Base-by-base conservation (phyloP, 768 basidiomycete species). In the Rhodotorula diobovata region DNA sequence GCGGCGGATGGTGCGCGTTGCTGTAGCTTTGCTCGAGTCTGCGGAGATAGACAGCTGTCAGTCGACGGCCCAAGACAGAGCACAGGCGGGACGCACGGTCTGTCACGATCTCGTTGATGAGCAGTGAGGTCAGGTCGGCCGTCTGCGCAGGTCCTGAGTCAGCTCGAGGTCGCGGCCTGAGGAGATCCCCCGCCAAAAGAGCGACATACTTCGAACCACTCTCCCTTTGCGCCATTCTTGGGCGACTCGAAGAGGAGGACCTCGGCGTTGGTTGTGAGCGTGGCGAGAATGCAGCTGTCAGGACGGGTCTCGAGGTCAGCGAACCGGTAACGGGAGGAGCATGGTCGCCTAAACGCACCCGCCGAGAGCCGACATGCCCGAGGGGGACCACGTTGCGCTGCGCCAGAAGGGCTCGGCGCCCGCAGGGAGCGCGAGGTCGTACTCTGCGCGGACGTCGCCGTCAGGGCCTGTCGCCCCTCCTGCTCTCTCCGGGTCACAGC, bases 271-370 rank as follows among this genome's bases (percentile, higher is more conserved):
- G 59, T 66, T 21, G 57, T 74, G 25, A 71, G 16, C 0, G 66
- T 59, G 14, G 69, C 73, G n/a, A 74, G 63, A 14, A 66, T 43
- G 55, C 73, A 74, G 15, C 72, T 70, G 56, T 4, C 2, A 8
- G 45, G 11, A n/a, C 28, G 14, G 28, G 14, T 3, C 21, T 5
- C 41, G 41, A 5, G 25, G 51, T n/a, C 12, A 32, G 34, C 30
- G 18, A 8, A 18, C 7, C 23, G 16, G 6, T 23, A 4, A 9
- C 2, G 53, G 9, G 2, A 8, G 21, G 32, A 23, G n/a, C 0
- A 14, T 20, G 28, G 32, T 16, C 28, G 0, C 20, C 1, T 25
- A 12, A 18, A 23, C 63, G 25, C 21, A 69, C 72, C 65, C 63
- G n/a, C 72, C 72, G 7, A 73, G 65, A 1, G 9, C 12, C 14